Evolutionary conservation across 2,329 filamentous ascomycete genomes (phyloP).

Genomic region (Pestalotiopsis sp.): DNA sequence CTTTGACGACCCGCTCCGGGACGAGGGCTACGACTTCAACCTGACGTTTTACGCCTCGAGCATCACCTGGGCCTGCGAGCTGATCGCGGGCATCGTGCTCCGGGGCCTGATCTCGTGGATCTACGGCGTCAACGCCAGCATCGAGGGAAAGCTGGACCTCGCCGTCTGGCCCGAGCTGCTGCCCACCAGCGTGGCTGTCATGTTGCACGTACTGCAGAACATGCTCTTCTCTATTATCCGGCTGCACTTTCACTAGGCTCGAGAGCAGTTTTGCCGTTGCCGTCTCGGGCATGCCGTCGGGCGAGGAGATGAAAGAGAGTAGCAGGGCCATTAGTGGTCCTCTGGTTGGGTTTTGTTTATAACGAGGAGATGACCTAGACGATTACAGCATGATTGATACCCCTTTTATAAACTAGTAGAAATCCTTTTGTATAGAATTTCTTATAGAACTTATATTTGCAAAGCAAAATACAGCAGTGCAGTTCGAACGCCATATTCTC

Average conservation of each 20-base stretch:
- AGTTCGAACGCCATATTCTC: too few species aligned
- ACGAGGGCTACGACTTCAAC: slow-evolving; percentile 59
- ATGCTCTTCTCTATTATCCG: slow-evolving; percentile 73
- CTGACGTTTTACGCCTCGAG: slow-evolving; percentile 65
- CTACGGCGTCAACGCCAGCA: slow-evolving; percentile 64
- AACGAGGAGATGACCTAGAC: neutral
- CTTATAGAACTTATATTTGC: neutral
- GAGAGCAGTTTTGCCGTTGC: neutral
- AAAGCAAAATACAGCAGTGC: too few species aligned
- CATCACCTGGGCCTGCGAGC: slow-evolving; percentile 70
- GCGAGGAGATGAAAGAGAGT: neutral
- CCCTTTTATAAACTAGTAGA: slow-evolving; percentile 23
- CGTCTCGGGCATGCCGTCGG: neutral
- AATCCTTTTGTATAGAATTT: slow-evolving; percentile 24
- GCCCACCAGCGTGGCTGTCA: slow-evolving; percentile 66
- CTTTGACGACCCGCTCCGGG: slow-evolving; percentile 52
- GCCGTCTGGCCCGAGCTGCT: slow-evolving; percentile 69
- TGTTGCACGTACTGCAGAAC: slow-evolving; percentile 71
- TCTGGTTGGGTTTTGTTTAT: neutral
- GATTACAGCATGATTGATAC: slow-evolving; percentile 31
- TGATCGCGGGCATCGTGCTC: slow-evolving; percentile 63
- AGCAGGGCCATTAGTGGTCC: neutral
- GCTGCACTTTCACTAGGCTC: slow-evolving; percentile 52
- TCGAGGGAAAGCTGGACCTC: slow-evolving; percentile 67
- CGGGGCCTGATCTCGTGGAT: slow-evolving; percentile 58